Conservation (phyloP, 1,284 basidiomycete genomes). For the Porodaedalea pini region DNA sequence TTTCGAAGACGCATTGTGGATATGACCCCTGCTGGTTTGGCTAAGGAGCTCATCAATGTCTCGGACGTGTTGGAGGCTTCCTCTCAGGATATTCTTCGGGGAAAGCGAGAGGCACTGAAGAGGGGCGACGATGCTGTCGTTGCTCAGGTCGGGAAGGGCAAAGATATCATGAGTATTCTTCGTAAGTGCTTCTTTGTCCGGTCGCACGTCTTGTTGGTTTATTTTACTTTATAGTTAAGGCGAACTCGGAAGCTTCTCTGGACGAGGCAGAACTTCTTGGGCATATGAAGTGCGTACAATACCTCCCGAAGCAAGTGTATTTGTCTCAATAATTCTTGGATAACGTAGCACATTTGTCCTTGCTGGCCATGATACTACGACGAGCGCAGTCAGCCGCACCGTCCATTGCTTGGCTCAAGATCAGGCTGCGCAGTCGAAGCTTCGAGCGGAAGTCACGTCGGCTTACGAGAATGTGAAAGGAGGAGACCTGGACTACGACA, state of each 20-base stretch:
- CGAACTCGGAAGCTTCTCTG: too few species aligned
- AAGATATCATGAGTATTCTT: too few species aligned
- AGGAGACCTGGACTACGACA: slow-evolving; percentile 22
- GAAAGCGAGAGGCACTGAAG: slow-evolving; percentile 25
- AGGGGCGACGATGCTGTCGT: slow-evolving; percentile 25
- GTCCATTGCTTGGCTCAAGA: too few species aligned
- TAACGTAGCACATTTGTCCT: slow-evolving; percentile 28
- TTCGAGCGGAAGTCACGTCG: slow-evolving; percentile 28
- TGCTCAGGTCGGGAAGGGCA: slow-evolving; percentile 27
- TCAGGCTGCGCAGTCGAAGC: slow-evolving; percentile 25
- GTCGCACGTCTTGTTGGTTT: too few species aligned
- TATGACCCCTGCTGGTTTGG: not conserved
- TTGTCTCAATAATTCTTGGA: not conserved
- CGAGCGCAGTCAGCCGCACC: too few species aligned
- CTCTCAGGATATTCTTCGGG: not conserved
- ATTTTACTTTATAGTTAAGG: too few species aligned
- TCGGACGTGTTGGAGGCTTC: slow-evolving; percentile 9
- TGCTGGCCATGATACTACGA: slow-evolving; percentile 31
- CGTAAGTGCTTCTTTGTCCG: too few species aligned
- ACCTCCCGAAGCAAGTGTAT: slow-evolving; percentile 12
- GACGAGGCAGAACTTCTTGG: slow-evolving; percentile 27
- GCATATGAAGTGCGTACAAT: slow-evolving; percentile 28
- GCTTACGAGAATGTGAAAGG: slow-evolving; percentile 22
- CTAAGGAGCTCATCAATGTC: not conserved
- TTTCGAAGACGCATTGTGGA: too few species aligned